Evolutionary conservation across 768 basidiomycete genomes (phyloP).

Genomic region (Phylloporus sp.): DNA sequence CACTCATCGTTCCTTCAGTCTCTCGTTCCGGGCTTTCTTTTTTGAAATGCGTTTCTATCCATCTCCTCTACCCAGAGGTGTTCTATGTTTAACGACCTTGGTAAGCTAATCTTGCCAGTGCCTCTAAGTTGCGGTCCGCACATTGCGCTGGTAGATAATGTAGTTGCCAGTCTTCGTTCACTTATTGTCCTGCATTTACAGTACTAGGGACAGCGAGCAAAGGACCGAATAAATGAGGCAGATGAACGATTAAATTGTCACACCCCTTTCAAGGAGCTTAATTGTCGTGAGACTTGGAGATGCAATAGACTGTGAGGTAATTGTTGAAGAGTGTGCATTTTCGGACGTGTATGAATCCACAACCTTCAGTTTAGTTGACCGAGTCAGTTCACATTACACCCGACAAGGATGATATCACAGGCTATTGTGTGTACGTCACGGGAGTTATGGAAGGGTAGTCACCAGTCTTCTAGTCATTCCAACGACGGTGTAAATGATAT

Average conservation of each 20-base stretch:
- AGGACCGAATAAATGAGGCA: not conserved
- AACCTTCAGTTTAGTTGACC: not conserved
- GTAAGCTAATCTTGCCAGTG: not conserved
- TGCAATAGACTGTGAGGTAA: not conserved
- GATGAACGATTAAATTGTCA: not conserved
- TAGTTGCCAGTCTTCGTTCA: not conserved
- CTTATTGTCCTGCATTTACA: not conserved
- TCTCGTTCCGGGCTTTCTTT: too few relatives aligned
- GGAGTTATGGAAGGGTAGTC: too few relatives aligned
- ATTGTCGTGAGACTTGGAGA: not conserved
- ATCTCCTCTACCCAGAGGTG: not conserved
- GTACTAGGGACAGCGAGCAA: not conserved
- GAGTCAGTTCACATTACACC: not conserved
- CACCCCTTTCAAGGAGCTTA: not conserved
- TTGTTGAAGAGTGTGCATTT: too few relatives aligned
- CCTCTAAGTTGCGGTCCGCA: not conserved
- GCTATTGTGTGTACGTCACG: not conserved
- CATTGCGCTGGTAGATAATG: not conserved
- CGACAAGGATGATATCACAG: not conserved
- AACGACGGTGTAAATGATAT: too few relatives aligned
- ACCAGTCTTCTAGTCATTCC: not conserved
- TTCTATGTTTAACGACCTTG: not conserved
- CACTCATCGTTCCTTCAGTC: too few relatives aligned
- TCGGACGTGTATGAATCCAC: too few relatives aligned
- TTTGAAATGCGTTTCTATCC: too few relatives aligned